Base-by-base conservation (phyloP, 768 basidiomycete species). In the Pleurotus djamor region DNA sequence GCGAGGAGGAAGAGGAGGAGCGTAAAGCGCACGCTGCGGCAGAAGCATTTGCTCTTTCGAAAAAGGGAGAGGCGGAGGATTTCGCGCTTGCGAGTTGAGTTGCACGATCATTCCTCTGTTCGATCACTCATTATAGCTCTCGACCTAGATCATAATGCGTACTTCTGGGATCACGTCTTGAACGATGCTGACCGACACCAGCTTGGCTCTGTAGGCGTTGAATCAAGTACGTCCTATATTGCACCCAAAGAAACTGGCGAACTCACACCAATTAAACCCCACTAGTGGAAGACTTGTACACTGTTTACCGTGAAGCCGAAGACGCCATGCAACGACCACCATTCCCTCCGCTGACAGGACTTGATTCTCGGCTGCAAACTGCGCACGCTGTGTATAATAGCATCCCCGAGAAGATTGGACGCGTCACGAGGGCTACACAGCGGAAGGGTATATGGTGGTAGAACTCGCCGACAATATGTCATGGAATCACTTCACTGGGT, bases 221-320 rank as follows among this genome's bases (percentile, higher is more conserved):
- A 21, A 61, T 60, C 38, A 9, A 41, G 38, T 41, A 41, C 9
- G 38, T 41, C 38, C 4, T 3, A 28, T 28, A 28, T 3, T 28
- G 21, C 21, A 41, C 38, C 38, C n/a, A 9, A 10, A 9, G 38
- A 41, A 9, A 41, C n/a, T 41, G 9, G 9, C 2, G 38, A n/a
- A n/a, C 28, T 52, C 60, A 37, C 64, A 43, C 14, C 16, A 60
- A 12, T 17, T 37, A 35, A 36, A 33, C 28, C 17, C 47, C 48
- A 50, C 28, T 21, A 59, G 58, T 59, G 61, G 21, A 61, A 55
- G 57, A 64, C 41, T 54, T 63, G 8, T 33, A 56, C 44, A 14
- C 14, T 5, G 54, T 33, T n/a, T 44, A 56, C 21, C 36, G 54
- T 38, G 17, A 75, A 71, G 51, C 60, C 79, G 48, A 70, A 71